Evolutionary conservation across 2,329 filamentous ascomycete species (phyloP), one percentile per base, ranked within the genome.

Genomic region (Dichotomopilus funicola): DNA sequence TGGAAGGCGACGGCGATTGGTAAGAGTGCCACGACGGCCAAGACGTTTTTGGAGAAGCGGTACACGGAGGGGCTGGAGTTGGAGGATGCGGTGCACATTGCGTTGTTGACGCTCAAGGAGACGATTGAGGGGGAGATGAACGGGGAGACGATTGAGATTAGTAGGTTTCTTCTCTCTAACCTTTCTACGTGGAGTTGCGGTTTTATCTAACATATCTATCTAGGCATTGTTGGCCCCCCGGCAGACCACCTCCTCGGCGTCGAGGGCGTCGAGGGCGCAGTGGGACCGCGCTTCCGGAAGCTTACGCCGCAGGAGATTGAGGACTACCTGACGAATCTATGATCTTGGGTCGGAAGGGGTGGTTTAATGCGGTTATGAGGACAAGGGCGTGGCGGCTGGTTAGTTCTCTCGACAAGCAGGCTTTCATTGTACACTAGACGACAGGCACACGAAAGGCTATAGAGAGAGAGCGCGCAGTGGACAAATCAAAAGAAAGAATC

Each of bases 101-200:
- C 94, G 58, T 81, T 99, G 54, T 78, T 99, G 71, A 99, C 94
- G 33, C 78, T 99, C 70, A 99, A 99, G 81, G 94, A 99, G 80
- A 96, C 94, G 56, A 99, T 99, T 69, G 92, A 97, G 77, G 94
- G 94, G 56, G 94, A 97, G 77, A 97, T 97, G 92, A 97, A 92
- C 65, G 92, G 92, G 60, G 91, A 97, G 72, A 96, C 92, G 36
- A 95, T 99, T 62, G 94, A 99, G 76, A 96, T 99, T 72, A 92
- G 90, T 91, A 75, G 71, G 85, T 71, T 37, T 36, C 40, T 5
- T 40, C 37, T 40, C 37, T 40, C 37, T 12, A 12, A 40, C 12
- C 12, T 12, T 8, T 12, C 37, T 38, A 12, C 11, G 40, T 6
- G 35, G 2, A 34, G 41, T 37, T 50, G 12, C 7, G 31, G 19